Evolutionary conservation across 306 rosid genomes (phyloP).

Genomic region (Lathyrus oleraceus): DNA sequence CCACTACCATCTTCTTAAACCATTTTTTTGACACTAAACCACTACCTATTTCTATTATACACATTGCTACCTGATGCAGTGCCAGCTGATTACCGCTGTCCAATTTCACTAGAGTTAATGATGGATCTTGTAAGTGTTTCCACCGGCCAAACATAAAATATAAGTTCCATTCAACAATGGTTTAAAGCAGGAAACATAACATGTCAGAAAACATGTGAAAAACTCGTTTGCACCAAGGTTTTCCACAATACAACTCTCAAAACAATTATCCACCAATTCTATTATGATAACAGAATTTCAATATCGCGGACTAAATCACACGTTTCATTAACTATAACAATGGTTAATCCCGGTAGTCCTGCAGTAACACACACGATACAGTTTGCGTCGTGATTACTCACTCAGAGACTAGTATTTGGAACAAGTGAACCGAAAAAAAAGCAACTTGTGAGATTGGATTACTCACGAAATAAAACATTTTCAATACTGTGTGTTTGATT

Average conservation of each 20-base stretch:
- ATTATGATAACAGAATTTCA: constrained; percentile 42
- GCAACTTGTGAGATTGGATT: constrained; percentile 67
- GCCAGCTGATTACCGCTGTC: constrained; percentile 67
- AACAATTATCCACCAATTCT: constrained; percentile 50
- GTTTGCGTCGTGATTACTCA: constrained; percentile 48
- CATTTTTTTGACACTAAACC: no score
- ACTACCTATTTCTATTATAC: no score
- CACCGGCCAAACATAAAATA: constrained; percentile 79
- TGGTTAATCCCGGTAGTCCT: constrained; percentile 35
- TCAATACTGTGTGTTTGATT: constrained; percentile 58
- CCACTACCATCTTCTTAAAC: no score
- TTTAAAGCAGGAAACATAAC: constrained; percentile 50
- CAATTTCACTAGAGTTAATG: constrained; percentile 76
- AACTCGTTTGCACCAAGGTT: constrained; percentile 40
- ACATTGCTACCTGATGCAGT: neutral
- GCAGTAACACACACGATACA: constrained; percentile 50
- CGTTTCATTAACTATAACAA: constrained; percentile 17
- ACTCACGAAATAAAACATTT: constrained; percentile 57
- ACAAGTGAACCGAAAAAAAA: constrained; percentile 51
- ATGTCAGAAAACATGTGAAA: constrained; percentile 76
- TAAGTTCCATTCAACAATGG: constrained; percentile 70
- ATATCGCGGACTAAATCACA: constrained; percentile 2
- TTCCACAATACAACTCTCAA: constrained; percentile 54
- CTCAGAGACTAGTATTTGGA: constrained; percentile 53
- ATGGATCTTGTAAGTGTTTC: constrained; percentile 72